Evolutionary conservation across 2,329 filamentous ascomycete genomes (phyloP), one percentile per base, ranked within the genome.

Genomic region (Pseudopyricularia javanii): DNA sequence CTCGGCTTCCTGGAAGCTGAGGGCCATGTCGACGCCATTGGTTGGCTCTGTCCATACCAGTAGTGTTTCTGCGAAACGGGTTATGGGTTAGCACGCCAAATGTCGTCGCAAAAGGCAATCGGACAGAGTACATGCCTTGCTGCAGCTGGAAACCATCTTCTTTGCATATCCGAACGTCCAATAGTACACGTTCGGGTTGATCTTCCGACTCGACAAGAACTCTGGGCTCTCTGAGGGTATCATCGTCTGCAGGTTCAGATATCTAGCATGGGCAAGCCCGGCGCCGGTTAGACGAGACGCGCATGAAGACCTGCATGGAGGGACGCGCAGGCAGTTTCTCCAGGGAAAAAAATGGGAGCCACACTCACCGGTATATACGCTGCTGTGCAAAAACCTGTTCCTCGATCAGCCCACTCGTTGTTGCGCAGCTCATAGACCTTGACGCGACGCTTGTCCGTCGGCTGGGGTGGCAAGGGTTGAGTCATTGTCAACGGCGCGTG

Each of bases 391-490:
- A 96, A 96, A 57, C 93, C 93, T 49, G 93, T 98, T 58, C 93
- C 93, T 64, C 91, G 80, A 72, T 98, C 93, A 67, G 91, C 96
- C 93, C 93, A 98, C 81, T 97, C 93, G 78, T 95, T 95, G 72
- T 95, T 90, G 69, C 88, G 89, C 63, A 98, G 80, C 75, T 97
- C 93, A 70, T 98, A 98, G 67, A 98, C 93, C 77, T 98, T 98
- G 70, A 97, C 93, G 77, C 93, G 79, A 69, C 79, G 82, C 71
- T 76, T 81, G 64, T 83, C 80, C 68, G 76, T 76, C 68, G 75
- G 71, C 72, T 76, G 78, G 79, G 82, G 79, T 80, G 80, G 80
- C 80, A 83, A 79, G 62, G 74, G 71, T 74, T 83, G 80, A 80
- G 81, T 81, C 81, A 85, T 85, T 75, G 81, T 83, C 80, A 75